Evolutionary conservation across 2,329 filamentous ascomycete species (phyloP), one percentile per base, ranked within the genome.

Genomic region (Aspergillus sergii): DNA sequence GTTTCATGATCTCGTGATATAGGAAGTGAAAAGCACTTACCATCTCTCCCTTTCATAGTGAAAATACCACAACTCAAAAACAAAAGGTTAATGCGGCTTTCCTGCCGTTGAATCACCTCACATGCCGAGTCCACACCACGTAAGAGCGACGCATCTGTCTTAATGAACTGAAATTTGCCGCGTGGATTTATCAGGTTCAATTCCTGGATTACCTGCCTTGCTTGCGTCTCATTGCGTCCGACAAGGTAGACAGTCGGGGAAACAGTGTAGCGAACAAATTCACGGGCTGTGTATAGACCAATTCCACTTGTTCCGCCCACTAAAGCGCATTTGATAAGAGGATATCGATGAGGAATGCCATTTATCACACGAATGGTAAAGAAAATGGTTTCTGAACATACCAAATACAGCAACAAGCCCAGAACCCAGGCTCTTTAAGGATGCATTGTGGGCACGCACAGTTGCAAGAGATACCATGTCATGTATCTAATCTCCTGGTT

Each of bases 201-300:
- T 57, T 85, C 82, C 7, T 75, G 71, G 8, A 79, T 74, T 56
- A 85, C 74, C n/a, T 76, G 70, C 21, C 76, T 70, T 41, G 76
- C 79, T 2, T 77, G 75, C 0, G 66, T 57, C 28, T 75, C 61
- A 58, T 72, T 74, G 0, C 85, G 80, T 0, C 85, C 85, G 26
- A 87, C 67, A 28, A 86, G 79, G 69, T 88, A 88, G 41, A 86
- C 78, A 19, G 74, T 80, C 1, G 85, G 83, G 2, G 71, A 71
- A 0, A 68, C 56, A 0, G 81, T 75, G n/a, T 79, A 68, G 59
- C 80, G 77, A 4, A 62, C 66, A 32, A 66, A 62, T 1, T 60
- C 55, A 8, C 48, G 48, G 3, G 56, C 60, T 12, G 62, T 66
- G 3, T 58, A 55, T 26, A 60, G 48, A 5, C 59, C 57, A 36